These are phyloP conservation scores for Trypanosoma vivax DNA, from an alignment of 208 protist genomes.

Conservation along the genomic window DNA sequence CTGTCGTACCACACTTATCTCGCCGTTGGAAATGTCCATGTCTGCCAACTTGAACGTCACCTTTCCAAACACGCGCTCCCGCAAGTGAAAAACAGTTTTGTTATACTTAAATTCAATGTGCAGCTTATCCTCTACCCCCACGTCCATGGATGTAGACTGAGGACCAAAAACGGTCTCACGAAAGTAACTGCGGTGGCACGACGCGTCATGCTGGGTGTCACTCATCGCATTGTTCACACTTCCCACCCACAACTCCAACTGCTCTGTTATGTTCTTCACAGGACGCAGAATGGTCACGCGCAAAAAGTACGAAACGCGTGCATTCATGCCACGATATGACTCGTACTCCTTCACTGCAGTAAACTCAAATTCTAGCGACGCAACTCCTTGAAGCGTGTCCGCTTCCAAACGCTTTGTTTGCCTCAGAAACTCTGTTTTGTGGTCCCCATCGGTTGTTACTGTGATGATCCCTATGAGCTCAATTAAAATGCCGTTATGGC, in stretches of 20 bases:
- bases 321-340: conserved; percentile 74
- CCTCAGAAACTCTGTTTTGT: conserved; percentile 46
- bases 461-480: conserved; percentile 54
- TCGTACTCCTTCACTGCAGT: conserved; percentile 67
- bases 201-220: conserved; percentile 42
- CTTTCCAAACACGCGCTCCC: conserved; percentile 70
- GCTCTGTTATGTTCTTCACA: conserved; percentile 53
- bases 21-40: conserved; percentile 68
- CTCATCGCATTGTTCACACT: conserved; percentile 43
- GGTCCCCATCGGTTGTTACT: conserved; percentile 22
- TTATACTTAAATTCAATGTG: conserved; percentile 91
- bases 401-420: conserved; percentile 72
- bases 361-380: conserved; percentile 68
- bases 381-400: conserved; percentile 36
- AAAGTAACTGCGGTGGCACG: conserved; percentile 55
- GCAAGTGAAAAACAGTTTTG: conserved; percentile 72
- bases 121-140: conserved; percentile 78
- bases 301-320: conserved; percentile 61
- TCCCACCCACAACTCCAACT: conserved; percentile 74
- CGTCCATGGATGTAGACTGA: conserved; percentile 70
- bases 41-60: conserved; percentile 74
- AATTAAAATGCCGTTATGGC: conserved; percentile 65
- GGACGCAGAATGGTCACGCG: conserved; percentile 51
- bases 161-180: conserved; percentile 65
- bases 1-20: conserved; percentile 74